Base-by-base conservation (phyloP, 371 early-diverging fungal species). In the Lichtheimia ramosa region DNA sequence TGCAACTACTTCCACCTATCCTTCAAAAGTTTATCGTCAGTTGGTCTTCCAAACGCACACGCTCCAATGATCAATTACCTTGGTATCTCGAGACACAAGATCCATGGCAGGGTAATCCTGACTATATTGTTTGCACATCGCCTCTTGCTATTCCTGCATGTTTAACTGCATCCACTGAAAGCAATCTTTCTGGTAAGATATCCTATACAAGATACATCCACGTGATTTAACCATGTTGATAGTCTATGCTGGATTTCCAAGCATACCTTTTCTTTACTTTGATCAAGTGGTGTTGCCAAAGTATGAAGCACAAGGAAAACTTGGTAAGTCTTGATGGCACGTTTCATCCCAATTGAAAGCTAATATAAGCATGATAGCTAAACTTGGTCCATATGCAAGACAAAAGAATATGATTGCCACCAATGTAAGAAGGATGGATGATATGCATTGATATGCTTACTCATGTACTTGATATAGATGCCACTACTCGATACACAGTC, bases 221-320 rank as follows among this genome's bases (percentile, higher is more conserved):
- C 20, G 12, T 2, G 23, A 18, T 46, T 21, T 16, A 18, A n/a
- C n/a, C 5, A 18, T 21, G 46, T 10, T 18, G 14, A 12, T 50
- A 79, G 79, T 79, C 0, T 79, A 68, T 57, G 61, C 70, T 50
- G 79, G 79, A 0, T 71, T 70, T 61, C 76, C 79, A 21, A 63
- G 62, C 48, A 66, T 79, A 27, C 79, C 79, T 14, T 79, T 79
- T 40, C 58, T 75, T 24, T 64, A 74, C 28, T 79, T 79, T 62
- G 75, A 73, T 55, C 79, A 75, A 51, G 79, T 79, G 0, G 56
- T 75, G 3, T 40, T 79, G 7, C 74, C 75, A 25, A 74, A 70
- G 59, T 71, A 79, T 52, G 76, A 75, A 64, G 76, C 74, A 25
- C 71, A 75, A 55, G 61, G 60, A 20, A 79, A 75, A 64, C 62